Evolutionary conservation across 176 grass and related monocot species (phyloP).

Genomic region (Avena eriantha): DNA sequence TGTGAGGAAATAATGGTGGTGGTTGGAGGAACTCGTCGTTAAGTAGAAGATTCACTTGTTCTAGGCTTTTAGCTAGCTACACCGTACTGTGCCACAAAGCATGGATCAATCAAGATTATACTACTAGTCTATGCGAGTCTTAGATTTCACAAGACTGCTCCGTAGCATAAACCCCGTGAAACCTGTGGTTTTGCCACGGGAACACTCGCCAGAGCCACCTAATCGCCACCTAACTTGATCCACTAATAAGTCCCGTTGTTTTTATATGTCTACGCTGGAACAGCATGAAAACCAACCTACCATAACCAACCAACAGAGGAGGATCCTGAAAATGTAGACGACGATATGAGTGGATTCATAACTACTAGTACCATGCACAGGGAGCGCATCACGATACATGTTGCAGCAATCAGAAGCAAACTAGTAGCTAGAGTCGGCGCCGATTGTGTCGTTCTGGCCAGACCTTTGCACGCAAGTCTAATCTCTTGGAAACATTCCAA

Average conservation of each 20-base stretch:
- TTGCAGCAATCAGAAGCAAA: neutral
- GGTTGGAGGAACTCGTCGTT: neutral
- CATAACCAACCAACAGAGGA: neutral
- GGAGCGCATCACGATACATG: neutral
- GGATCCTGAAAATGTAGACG: neutral
- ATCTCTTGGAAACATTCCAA: too few relatives aligned
- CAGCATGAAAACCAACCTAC: slow-evolving; percentile 6
- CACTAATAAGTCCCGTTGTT: neutral
- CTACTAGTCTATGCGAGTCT: neutral
- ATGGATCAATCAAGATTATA: neutral
- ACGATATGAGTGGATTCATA: slow-evolving; percentile 35
- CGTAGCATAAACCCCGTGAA: neutral
- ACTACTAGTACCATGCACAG: neutral
- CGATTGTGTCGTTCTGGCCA: neutral
- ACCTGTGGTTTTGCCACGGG: slow-evolving; percentile 20
- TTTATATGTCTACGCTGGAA: slow-evolving; percentile 20
- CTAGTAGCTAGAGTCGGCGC: neutral
- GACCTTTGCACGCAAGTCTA: neutral
- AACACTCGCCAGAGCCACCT: slow-evolving; percentile 20
- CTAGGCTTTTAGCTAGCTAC: neutral
- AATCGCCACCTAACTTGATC: slow-evolving; percentile 39
- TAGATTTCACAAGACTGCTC: neutral
- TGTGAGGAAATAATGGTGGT: neutral
- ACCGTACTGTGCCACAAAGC: neutral
- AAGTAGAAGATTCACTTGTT: neutral